Conservation (phyloP, 345 rosid genomes). For the Limnanthes douglasii region DNA sequence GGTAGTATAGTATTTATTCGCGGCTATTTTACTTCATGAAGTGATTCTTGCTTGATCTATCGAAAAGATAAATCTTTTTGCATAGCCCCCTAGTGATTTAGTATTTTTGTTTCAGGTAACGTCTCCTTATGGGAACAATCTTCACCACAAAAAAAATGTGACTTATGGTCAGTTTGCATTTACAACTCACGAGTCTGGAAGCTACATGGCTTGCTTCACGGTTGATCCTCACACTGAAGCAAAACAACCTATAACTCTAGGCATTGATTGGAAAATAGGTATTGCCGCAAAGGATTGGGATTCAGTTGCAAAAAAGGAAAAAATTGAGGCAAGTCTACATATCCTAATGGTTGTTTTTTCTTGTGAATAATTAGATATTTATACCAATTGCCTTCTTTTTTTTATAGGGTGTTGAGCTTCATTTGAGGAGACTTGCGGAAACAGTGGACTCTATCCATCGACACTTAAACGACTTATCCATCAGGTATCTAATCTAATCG, state of each 20-base stretch:
- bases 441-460: slow-evolving; percentile 46
- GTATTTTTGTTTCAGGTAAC: slow-evolving; percentile 34
- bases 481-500: too few relatives aligned
- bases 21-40: too few relatives aligned
- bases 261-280: slow-evolving; percentile 84
- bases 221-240: slow-evolving; percentile 19
- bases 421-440: slow-evolving; percentile 61
- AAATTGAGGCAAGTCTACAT: slow-evolving; percentile 52
- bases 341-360: background rate
- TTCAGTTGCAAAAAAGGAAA: slow-evolving; percentile 79
- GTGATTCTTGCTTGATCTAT: too few relatives aligned
- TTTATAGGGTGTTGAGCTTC: slow-evolving; percentile 78
- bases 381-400: slow-evolving; percentile 3
- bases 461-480: slow-evolving; percentile 39
- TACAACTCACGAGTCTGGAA: slow-evolving; percentile 73
- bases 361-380: background rate
- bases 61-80: too few relatives aligned
- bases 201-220: slow-evolving; percentile 78
- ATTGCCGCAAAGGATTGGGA: slow-evolving; percentile 96
- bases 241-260: slow-evolving; percentile 27
- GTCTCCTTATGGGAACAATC: slow-evolving; percentile 69
- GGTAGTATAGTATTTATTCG: too few relatives aligned
- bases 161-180: slow-evolving; percentile 88
- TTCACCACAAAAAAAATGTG: slow-evolving; percentile 54
- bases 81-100: too few relatives aligned